A percentile compares a stretch with the other conserved stretches of the same genome.
These are phyloP conservation scores for Mentha longifolia DNA, from an alignment of 257 asterid genomes.

Conservation along the genomic window DNA sequence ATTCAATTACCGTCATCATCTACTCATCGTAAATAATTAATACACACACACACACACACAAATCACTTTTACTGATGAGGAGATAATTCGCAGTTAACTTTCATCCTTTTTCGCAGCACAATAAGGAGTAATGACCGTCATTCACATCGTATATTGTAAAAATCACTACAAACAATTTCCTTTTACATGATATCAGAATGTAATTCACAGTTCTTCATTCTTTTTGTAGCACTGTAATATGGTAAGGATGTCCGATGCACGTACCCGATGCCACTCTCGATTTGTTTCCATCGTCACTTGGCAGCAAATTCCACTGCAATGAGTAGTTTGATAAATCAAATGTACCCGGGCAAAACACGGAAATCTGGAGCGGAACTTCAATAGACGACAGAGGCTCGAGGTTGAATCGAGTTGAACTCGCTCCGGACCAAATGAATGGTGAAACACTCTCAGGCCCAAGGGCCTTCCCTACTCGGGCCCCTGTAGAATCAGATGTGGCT, in stretches of 20 bases:
- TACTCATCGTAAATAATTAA: no score
- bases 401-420: conserved; percentile 64
- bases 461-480: conserved; percentile 46
- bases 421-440: conserved; percentile 87
- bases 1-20: no score
- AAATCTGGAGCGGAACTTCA: conserved; percentile 66
- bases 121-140: conserved; percentile 25
- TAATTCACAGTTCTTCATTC: conserved; percentile 43
- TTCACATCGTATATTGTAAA: conserved; percentile 38
- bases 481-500: conserved; percentile 53
- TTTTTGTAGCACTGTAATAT: conserved; percentile 70
- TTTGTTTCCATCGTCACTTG: conserved; percentile 31
- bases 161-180: conserved; percentile 37
- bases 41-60: no score
- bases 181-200: not conserved
- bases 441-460: conserved; percentile 47
- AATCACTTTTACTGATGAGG: no score
- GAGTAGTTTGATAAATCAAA: conserved; percentile 84
- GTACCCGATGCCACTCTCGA: conserved; percentile 57
- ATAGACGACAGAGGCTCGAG: conserved; percentile 64
- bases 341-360: conserved; percentile 84
- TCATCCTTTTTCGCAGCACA: no score
- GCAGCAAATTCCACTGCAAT: conserved; percentile 63
- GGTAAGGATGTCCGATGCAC: conserved; percentile 69
- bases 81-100: no score